Evolutionary conservation across 768 basidiomycete species (phyloP).

Genomic region (Leccinum longicurvipes): DNA sequence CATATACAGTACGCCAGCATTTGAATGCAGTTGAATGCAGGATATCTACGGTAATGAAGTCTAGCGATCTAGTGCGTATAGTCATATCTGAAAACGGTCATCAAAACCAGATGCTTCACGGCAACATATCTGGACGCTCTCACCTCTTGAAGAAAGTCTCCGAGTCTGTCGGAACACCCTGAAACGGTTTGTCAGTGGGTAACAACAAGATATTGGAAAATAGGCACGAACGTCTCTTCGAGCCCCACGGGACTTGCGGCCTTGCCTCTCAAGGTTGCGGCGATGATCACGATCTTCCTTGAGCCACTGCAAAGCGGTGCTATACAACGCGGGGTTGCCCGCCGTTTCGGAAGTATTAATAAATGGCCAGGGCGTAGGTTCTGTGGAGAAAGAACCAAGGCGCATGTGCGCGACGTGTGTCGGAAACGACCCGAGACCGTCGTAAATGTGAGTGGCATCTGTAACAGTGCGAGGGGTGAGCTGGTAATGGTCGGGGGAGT

Average conservation of each 20-base stretch:
- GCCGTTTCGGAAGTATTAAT: constrained; percentile 31
- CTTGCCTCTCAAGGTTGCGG: constrained; percentile 52
- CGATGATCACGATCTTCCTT: constrained; percentile 74
- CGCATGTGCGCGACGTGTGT: constrained; percentile 93
- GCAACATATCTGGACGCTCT: constrained; percentile 28
- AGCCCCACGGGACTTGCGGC: constrained; percentile 61
- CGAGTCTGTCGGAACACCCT: constrained; percentile 68
- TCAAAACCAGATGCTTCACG: constrained; percentile 2
- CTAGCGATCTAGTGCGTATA: constrained; percentile 39
- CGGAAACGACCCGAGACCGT: constrained; percentile 87
- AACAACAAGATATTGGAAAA: neutral
- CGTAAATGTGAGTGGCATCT: constrained; percentile 98
- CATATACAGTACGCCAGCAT: neutral
- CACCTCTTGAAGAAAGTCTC: constrained; percentile 87
- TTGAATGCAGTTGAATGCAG: constrained; percentile 8
- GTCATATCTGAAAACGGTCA: constrained; percentile 41
- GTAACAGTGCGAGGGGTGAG: constrained; percentile 12
- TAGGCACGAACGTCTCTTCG: constrained; percentile 46
- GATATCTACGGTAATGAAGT: neutral
- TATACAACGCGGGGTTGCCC: constrained; percentile 46
- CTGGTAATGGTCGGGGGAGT: neutral
- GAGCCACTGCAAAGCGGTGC: constrained; percentile 82
- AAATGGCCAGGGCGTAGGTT: constrained; percentile 72
- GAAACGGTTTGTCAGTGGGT: constrained; percentile 8
- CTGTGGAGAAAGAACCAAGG: constrained; percentile 68